Base-by-base conservation (phyloP, 352 stramenopile genomes). In the Phytophthora pistaciae region DNA sequence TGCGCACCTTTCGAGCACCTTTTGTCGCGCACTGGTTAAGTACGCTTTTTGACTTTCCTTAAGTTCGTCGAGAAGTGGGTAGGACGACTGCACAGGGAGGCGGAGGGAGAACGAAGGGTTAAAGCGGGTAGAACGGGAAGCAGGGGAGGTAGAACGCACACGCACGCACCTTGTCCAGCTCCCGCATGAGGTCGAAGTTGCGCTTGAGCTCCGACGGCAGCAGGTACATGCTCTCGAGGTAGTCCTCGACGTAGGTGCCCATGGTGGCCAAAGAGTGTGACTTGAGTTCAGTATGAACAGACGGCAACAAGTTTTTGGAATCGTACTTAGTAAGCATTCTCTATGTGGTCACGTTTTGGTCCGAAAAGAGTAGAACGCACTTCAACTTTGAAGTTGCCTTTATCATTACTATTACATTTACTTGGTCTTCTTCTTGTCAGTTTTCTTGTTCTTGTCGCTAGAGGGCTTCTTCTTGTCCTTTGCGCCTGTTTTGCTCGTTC, bases 171-270 rank as follows among this genome's bases (percentile, higher is more conserved):
- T 95, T 93, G 76, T 96, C 89, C 11, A 96, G 75, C 74, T 96
- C 89, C 20, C 89, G 86, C 86, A 96, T 95, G 59, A 96, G 86
- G 55, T 96, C 89, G 62, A 96, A 96, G 80, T 96, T 96, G 68
- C 89, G 87, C 79, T 96, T 96, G 73, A 96, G 84, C 82, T 96
- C 89, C 49, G 89, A 94, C 70, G 89, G 89, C 49, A 96, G 85
- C 86, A 95, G 91, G 78, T 95, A 95, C 82, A 96, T 95, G 76
- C 84, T 95, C 85, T 96, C 89, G 25, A 96, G 73, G 56, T 87
- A 95, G 80, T 96, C 89, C 65, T 96, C 89, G 56, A 96, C 66
- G 74, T 96, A 96, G 55, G 89, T 96, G 46, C 89, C 89, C 89
- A 96, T 96, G 48, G 8, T 72, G 40, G 10, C 23, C 14, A 9